Base-by-base conservation (phyloP, 2,329 filamentous ascomycete species). In the Furcasterigmium furcatum region DNA sequence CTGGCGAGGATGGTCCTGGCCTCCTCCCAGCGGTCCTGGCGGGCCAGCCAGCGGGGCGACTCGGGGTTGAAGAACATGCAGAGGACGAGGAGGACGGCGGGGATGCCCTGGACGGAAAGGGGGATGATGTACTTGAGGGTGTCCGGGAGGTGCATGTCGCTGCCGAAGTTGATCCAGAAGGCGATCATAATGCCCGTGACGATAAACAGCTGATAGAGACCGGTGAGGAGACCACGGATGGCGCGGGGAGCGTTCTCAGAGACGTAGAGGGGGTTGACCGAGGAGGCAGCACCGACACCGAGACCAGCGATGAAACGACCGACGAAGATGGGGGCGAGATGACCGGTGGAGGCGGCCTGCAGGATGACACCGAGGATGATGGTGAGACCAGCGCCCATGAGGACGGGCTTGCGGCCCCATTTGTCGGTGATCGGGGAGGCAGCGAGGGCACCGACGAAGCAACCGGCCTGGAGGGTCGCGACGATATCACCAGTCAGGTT, bases 11-110 rank as follows among this genome's bases (percentile, higher is more conserved):
- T 73, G 0, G 43, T 46, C 38, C 74, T 76, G 13, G 82, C 77
- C 45, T 83, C 73, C 51, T 86, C 82, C 80, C 81, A 85, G 38
- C 74, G 71, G 56, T 85, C 81, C 56, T 78, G 72, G 47, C 80
- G 80, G 18, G 82, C 83, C 4, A 85, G 72, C 71, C 79, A 86
- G 39, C 83, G 73, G 4, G 82, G 82, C 0, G 79, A 84, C 55
- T 87, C 83, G 55, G 79, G 76, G 69, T 79, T 82, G 39, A 85
- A 62, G 3, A 79, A 58, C 78, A 87, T 87, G 54, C 78, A 73
- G 35, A 66, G 43, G 49, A 82, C 72, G 4, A 87, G 72, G 20
- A 84, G 63, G 5, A 80, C 54, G 4, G 82, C 80, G 0, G 84
- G 83, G 2, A 87, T 68, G 18, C 73, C 78, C 58, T 87, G 84